A percentile compares a stretch with the other conserved stretches of the same genome.
Conservation (phyloP, 257 asterid species). For the Solanum etuberosum region DNA sequence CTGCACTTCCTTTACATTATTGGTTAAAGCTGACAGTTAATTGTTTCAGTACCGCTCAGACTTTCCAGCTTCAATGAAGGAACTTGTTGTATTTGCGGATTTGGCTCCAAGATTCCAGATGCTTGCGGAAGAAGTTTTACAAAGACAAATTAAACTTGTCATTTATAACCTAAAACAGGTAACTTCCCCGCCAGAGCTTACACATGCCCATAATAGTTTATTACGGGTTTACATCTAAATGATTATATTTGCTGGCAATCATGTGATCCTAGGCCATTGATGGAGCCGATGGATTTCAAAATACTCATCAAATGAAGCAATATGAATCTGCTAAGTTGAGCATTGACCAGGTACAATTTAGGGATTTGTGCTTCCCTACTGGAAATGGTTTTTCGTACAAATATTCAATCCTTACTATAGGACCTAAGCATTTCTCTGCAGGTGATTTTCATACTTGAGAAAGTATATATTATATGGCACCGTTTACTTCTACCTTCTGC, state of each 20-base stretch:
- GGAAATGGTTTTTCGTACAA: neutral
- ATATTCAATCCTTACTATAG: neutral
- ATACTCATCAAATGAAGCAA: conserved; percentile 71
- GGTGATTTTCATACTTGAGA: conserved; percentile 93
- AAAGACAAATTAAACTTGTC: conserved; percentile 68
- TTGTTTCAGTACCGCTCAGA: conserved; percentile 75
- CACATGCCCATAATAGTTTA: neutral
- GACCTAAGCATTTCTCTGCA: conserved; percentile 17
- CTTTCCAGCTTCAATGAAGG: conserved; percentile 73
- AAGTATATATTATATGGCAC: conserved; percentile 92
- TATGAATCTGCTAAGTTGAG: conserved; percentile 88
- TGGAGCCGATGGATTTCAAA: conserved; percentile 90
- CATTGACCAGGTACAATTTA: conserved; percentile 62
- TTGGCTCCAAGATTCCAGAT: conserved; percentile 85
- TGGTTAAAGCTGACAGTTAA: neutral
- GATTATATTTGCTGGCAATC: conserved; percentile 1
- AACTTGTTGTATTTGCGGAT: conserved; percentile 70
- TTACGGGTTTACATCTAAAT: neutral
- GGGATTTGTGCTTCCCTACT: neutral
- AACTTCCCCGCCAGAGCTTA: neutral
- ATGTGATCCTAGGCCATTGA: conserved; percentile 59
- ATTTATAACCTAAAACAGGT: conserved; percentile 71
- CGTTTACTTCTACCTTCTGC: conserved; percentile 66
- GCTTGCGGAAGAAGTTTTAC: conserved; percentile 75
- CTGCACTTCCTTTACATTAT: neutral